These are phyloP conservation scores for Diplodia scrobiculata DNA, from an alignment of 2,329 filamentous ascomycete genomes.

Conservation along the genomic window DNA sequence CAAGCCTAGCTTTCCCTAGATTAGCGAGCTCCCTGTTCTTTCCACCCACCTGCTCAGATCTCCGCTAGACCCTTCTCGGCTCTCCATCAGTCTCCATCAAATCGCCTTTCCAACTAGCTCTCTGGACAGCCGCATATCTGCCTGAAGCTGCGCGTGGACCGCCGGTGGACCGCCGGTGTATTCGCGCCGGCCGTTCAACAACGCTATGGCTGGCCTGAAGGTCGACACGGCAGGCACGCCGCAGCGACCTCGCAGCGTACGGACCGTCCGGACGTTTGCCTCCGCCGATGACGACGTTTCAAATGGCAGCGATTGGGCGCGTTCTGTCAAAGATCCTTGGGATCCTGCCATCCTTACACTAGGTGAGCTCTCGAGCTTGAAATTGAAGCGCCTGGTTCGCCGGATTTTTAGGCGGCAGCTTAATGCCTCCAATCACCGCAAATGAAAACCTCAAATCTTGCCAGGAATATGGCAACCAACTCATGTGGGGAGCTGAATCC, in stretches of 20 bases:
- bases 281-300: slow-evolving; percentile 42
- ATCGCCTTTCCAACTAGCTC: not conserved
- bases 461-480: not conserved
- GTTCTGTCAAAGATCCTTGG: slow-evolving; percentile 51
- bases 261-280: slow-evolving; percentile 38
- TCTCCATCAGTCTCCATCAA: not conserved
- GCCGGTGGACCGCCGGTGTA: not conserved
- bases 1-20: slow-evolving; percentile 5
- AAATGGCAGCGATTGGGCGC: slow-evolving; percentile 49
- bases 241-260: slow-evolving; percentile 37
- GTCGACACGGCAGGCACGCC: slow-evolving; percentile 14
- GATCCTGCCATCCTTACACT: slow-evolving; percentile 53
- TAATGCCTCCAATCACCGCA: too few relatives aligned
- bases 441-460: not conserved
- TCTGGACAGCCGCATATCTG: not conserved
- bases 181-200: not conserved
- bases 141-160: not conserved
- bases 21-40: not conserved
- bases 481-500: not conserved
- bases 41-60: not conserved
- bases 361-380: slow-evolving; percentile 36
- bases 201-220: slow-evolving; percentile 21
- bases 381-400: not conserved
- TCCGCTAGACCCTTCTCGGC: not conserved
- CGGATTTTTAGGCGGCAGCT: not conserved